Base-by-base conservation (phyloP, 2,329 filamentous ascomycete species). In the Aspergillus novofumigatus region DNA sequence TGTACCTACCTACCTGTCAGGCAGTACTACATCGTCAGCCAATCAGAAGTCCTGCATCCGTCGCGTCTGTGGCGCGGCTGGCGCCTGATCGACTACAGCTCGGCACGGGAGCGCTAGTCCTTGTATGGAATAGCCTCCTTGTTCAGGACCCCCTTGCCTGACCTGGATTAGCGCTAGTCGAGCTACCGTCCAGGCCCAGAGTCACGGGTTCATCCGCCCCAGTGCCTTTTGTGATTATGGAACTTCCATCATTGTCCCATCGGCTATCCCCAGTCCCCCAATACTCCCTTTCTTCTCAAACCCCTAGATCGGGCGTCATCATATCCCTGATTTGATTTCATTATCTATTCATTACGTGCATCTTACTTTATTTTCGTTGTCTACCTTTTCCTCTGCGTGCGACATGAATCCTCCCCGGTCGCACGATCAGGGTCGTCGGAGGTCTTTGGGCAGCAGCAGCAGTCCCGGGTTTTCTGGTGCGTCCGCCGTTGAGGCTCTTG, bases 401-500 rank as follows among this genome's bases (percentile, higher is more conserved):
- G 67, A 72, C 59, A 75, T 76, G 73, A 70, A 73, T 60, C 68
- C 66, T 52, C 65, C 71, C 38, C 65, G 66, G 59, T 65, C 69
- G 53, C 68, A 65, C 59, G 69, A 75, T 57, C 67, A 67, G 52
- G 62, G 59, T 53, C 72, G 69, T 60, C 67, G 72, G 58, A 68
- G 66, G 55, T 75, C 72, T 26, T 64, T 71, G 60, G 72, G 72
- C 51, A 74, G 71, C 58, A 69, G 65, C 62, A 70, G 67, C 41
- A 75, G 70, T 65, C 65, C 73, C 52, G 67, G 66, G 55, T 66
- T 70, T 61, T 64, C 73, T 65, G 71, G 74, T 76, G 61, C 58
- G 55, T 55, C 59, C 56, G 49, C 50, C 55, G 53, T 55, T 38
- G 26, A 45, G 51, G 49, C 42, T 45, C 38, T 49, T 54, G 51